Percentiles rank a stretch among this genome's conserved stretches.
Conservation (phyloP, 163 green algal genomes). For the Chlorella variabilis region DNA sequence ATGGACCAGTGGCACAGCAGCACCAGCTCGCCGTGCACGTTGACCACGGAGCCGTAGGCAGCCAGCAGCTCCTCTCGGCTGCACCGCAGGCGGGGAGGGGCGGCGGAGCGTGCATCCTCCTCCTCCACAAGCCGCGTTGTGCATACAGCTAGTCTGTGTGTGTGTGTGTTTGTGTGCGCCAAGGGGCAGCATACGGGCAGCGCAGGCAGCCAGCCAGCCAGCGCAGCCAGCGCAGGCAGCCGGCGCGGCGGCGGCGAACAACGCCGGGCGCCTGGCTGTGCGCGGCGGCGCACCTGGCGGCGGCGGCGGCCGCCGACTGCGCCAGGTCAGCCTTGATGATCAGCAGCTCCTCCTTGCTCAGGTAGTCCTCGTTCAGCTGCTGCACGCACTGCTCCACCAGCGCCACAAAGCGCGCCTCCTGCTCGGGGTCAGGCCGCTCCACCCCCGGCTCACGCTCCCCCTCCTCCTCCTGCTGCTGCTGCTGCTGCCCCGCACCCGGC, state of each 20-base stretch:
- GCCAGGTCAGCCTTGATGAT: slow-evolving; percentile 66
- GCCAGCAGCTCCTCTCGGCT: slow-evolving; percentile 14
- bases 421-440: slow-evolving; percentile 5
- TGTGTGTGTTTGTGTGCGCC: too few species aligned
- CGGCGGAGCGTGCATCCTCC: too few species aligned
- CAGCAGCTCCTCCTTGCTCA: slow-evolving; percentile 81
- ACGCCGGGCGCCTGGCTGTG: too few species aligned
- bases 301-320: slow-evolving; percentile 46
- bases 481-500: background rate
- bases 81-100: slow-evolving; percentile 48
- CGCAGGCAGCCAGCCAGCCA: too few species aligned
- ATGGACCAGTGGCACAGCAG: slow-evolving; percentile 88
- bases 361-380: slow-evolving; percentile 79
- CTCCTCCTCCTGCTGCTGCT: background rate
- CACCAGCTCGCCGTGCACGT: slow-evolving; percentile 86
- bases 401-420: slow-evolving; percentile 43
- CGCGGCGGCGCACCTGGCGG: background rate
- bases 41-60: slow-evolving; percentile 48
- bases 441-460: too few species aligned
- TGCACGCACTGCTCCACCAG: slow-evolving; percentile 43
- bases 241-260: too few species aligned
- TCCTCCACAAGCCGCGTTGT: too few species aligned
- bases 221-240: too few species aligned
- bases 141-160: too few species aligned
- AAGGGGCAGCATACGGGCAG: too few species aligned